phyloP scores from a whole-genome alignment of 768 basidiomycete genomes.

The Vishniacozyma victoriae region DNA sequence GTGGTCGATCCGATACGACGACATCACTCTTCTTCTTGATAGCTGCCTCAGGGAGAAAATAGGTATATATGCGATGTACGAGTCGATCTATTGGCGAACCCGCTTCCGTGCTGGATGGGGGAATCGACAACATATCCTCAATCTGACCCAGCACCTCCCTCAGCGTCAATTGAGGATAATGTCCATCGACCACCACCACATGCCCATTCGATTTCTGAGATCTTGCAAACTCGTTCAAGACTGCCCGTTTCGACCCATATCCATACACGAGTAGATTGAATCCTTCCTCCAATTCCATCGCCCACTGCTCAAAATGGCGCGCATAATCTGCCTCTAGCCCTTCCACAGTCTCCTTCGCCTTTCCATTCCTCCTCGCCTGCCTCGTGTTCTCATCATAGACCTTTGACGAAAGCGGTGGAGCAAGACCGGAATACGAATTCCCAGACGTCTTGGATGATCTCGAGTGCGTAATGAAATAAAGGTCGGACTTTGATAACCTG shows the following conservation, averaged over 20 bases:
- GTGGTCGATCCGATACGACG: slow-evolving; percentile 48
- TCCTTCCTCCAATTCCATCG: slow-evolving; percentile 68
- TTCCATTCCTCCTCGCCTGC: neutral
- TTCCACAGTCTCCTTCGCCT: slow-evolving; percentile 1
- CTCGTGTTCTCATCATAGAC: slow-evolving; percentile 27
- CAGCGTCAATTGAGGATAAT: slow-evolving; percentile 62
- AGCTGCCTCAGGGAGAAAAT: slow-evolving; percentile 50
- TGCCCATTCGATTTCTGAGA: too few species aligned
- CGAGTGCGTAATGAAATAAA: slow-evolving; percentile 60
- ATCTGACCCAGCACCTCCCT: slow-evolving; percentile 56
- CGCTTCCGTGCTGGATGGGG: slow-evolving; percentile 11
- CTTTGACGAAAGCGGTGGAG: slow-evolving; percentile 57
- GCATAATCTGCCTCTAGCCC: slow-evolving; percentile 41
- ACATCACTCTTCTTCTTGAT: slow-evolving; percentile 15
- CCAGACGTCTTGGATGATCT: slow-evolving; percentile 64
- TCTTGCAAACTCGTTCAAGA: slow-evolving; percentile 74
- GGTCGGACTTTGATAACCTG: slow-evolving; percentile 69
- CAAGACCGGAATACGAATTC: slow-evolving; percentile 69
- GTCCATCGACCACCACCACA: slow-evolving; percentile 75
- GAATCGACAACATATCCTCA: slow-evolving; percentile 46
- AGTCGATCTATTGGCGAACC: slow-evolving; percentile 56
- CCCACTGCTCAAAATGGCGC: slow-evolving; percentile 52
- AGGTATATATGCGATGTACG: slow-evolving; percentile 60
- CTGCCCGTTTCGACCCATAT: slow-evolving; percentile 72
- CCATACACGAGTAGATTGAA: slow-evolving; percentile 88